phyloP scores from a whole-genome alignment of 495 filamentous ascomycete genomes.

The Penicillium pancosmium region DNA sequence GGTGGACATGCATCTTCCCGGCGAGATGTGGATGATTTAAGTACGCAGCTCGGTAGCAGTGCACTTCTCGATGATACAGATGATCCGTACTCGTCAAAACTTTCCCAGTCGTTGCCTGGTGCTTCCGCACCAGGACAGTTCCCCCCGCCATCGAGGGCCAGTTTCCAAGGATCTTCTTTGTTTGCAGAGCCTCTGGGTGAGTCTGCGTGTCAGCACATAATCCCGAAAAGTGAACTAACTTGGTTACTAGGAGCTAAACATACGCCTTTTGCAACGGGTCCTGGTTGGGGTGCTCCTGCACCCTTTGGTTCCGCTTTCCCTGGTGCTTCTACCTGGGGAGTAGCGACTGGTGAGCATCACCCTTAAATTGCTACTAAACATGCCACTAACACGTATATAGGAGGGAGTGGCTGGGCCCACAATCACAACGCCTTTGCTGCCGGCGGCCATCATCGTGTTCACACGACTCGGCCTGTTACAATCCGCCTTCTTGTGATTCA shows the following conservation, averaged over 20 bases:
- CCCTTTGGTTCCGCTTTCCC: slow-evolving; percentile 51
- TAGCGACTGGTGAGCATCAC: slow-evolving; percentile 39
- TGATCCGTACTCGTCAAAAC: slow-evolving; percentile 47
- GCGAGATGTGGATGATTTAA: slow-evolving; percentile 70
- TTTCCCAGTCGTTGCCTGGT: slow-evolving; percentile 46
- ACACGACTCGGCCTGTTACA: slow-evolving; percentile 54
- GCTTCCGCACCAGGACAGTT: slow-evolving; percentile 35
- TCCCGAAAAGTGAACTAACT: slow-evolving; percentile 19
- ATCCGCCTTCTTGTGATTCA: slow-evolving; percentile 62
- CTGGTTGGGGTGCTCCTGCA: slow-evolving; percentile 37
- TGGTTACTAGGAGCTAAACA: slow-evolving; percentile 34
- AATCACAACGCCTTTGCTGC: slow-evolving; percentile 54
- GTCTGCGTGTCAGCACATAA: slow-evolving; percentile 26
- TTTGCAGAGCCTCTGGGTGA: slow-evolving; percentile 55
- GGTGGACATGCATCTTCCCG: slow-evolving; percentile 38
- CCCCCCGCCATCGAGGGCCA: slow-evolving; percentile 44
- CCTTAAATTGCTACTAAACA: background rate
- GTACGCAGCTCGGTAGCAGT: slow-evolving; percentile 86
- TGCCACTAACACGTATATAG: slow-evolving; percentile 25
- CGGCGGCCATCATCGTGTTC: slow-evolving; percentile 45
- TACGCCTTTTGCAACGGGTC: slow-evolving; percentile 33
- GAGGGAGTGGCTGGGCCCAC: slow-evolving; percentile 49
- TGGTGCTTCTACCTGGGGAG: slow-evolving; percentile 44
- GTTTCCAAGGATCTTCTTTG: slow-evolving; percentile 50
- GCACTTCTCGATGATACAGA: slow-evolving; percentile 86